Conservation (phyloP, 202 grass and related monocot genomes). For the Eragrostis tef region DNA sequence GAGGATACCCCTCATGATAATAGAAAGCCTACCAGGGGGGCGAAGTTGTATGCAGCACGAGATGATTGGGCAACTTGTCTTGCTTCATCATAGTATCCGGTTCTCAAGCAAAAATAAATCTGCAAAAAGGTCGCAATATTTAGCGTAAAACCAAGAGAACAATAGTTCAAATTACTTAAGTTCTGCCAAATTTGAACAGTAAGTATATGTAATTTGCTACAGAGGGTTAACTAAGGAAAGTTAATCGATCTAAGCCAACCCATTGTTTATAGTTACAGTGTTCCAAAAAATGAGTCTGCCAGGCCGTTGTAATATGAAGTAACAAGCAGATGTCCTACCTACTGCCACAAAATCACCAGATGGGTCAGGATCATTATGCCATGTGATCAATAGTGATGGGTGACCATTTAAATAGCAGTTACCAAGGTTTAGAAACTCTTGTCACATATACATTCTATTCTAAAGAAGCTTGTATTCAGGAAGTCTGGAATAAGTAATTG, state of each 20-base stretch:
- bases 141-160: not conserved
- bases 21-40: slow-evolving; percentile 67
- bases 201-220: not conserved
- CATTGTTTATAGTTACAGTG: not conserved
- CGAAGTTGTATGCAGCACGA: slow-evolving; percentile 73
- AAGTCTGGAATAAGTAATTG: slow-evolving; percentile 13
- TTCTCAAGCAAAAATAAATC: slow-evolving; percentile 99
- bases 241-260: slow-evolving; percentile 13
- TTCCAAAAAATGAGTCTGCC: too few species aligned
- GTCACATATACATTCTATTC: not conserved
- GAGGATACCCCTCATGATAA: slow-evolving; percentile 7
- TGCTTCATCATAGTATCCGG: slow-evolving; percentile 91
- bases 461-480: slow-evolving; percentile 11
- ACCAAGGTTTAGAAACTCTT: not conserved
- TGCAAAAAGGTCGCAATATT: slow-evolving; percentile 44
- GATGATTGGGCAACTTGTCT: slow-evolving; percentile 93
- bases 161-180: slow-evolving; percentile 10
- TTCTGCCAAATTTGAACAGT: slow-evolving; percentile 16
- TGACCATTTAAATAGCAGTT: not conserved
- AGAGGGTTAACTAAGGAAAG: slow-evolving; percentile 22
- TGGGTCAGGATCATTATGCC: not conserved
- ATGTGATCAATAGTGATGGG: not conserved
- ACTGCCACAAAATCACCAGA: not conserved
- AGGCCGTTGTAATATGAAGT: not conserved
- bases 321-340: not conserved